Percentiles rank a stretch among this genome's conserved stretches.
Evolutionary conservation across 805 yeast genomes (phyloP).

Genomic region (Torulaspora delbrueckii): DNA sequence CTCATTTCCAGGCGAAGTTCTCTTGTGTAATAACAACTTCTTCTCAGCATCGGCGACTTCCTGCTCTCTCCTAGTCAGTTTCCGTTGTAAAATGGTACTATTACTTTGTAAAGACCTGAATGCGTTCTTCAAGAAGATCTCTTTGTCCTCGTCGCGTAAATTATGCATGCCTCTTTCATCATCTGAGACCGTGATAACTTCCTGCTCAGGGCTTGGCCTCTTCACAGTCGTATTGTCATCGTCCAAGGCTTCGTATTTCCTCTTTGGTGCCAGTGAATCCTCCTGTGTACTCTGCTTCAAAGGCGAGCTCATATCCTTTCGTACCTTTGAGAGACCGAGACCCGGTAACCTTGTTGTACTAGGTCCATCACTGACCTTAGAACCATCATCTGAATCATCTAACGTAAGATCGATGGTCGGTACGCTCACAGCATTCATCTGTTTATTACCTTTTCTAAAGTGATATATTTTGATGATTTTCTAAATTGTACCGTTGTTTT

Average conservation of each 20-base stretch:
- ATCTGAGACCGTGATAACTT: slow-evolving; percentile 8
- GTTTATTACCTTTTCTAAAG: background rate
- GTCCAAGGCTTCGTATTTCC: background rate
- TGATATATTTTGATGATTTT: background rate
- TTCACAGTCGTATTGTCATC: background rate
- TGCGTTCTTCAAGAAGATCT: slow-evolving; percentile 11
- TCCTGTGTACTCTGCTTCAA: slow-evolving; percentile 7
- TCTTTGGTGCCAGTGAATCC: background rate
- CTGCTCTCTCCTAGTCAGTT: slow-evolving; percentile 24
- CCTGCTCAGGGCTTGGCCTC: slow-evolving; percentile 3
- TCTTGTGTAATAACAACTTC: slow-evolving; percentile 7
- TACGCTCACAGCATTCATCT: slow-evolving; percentile 8
- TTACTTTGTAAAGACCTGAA: slow-evolving; percentile 17
- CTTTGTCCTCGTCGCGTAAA: slow-evolving; percentile 6
- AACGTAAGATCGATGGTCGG: slow-evolving; percentile 23
- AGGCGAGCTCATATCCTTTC: slow-evolving; percentile 6
- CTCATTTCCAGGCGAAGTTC: background rate
- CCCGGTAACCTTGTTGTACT: slow-evolving; percentile 1
- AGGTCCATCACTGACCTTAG: background rate
- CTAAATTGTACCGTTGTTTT: background rate
- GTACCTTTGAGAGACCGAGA: background rate
- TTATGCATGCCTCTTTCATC: slow-evolving; percentile 3
- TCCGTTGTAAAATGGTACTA: slow-evolving; percentile 21
- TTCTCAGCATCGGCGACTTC: slow-evolving; percentile 18
- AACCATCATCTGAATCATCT: slow-evolving; percentile 4